phyloP scores from a whole-genome alignment of 129 eudicot species.

The Arctium minus region DNA sequence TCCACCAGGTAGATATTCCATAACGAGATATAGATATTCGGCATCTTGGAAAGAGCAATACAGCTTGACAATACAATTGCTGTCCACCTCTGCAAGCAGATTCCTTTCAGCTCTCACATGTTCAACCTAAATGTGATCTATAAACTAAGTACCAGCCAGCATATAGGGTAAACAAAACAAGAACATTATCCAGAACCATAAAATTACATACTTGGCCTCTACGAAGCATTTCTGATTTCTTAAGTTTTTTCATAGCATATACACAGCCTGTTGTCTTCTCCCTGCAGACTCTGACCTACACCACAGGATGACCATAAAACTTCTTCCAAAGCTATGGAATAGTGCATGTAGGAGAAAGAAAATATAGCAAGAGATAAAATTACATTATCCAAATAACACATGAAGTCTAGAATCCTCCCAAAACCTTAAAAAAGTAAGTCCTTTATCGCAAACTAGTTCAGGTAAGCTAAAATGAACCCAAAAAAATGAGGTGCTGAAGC shows the following conservation, averaged over 20 bases:
- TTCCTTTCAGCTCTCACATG: conserved; percentile 96
- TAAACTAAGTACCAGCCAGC: conserved; percentile 30
- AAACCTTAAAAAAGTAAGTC: neutral
- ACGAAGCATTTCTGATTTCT: conserved; percentile 99
- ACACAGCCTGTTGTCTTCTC: conserved; percentile 84
- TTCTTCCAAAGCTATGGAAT: neutral
- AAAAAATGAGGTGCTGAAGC: neutral
- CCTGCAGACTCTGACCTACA: conserved; percentile 88
- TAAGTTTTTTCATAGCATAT: conserved; percentile 96
- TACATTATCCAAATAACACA: neutral
- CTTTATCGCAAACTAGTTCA: neutral
- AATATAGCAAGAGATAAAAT: neutral
- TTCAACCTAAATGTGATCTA: conserved; percentile 58
- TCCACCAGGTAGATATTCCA: conserved; percentile 99
- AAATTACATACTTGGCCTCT: conserved; percentile 79
- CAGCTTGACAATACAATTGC: conserved; percentile 87
- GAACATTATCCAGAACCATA: conserved; percentile 8
- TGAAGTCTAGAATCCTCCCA: neutral
- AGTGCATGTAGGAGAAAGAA: neutral
- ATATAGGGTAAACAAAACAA: neutral
- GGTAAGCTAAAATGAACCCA: neutral
- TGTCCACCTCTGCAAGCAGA: conserved; percentile 96
- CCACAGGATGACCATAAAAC: conserved; percentile 13
- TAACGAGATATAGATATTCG: conserved; percentile 72
- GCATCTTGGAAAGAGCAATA: conserved; percentile 93